A percentile compares a stretch with the other conserved stretches of the same genome.
Evolutionary conservation across 2,329 filamentous ascomycete species (phyloP).

Genomic region (Scedosporium boydii): DNA sequence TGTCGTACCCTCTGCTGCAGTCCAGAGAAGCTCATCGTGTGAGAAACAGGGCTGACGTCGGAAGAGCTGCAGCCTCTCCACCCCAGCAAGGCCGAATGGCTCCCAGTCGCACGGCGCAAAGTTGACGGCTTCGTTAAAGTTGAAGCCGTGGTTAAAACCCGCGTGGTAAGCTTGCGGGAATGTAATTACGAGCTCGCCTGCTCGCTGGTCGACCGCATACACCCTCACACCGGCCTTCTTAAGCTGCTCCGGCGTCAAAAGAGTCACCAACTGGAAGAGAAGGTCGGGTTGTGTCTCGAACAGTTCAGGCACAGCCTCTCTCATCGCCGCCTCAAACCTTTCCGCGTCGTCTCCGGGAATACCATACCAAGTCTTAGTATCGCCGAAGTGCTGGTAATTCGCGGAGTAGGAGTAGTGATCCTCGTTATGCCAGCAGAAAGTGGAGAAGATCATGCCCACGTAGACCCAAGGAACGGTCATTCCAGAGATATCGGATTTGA

Average conservation of each 20-base stretch:
- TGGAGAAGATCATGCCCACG: slow-evolving; percentile 98
- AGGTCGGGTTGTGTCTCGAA: slow-evolving; percentile 97
- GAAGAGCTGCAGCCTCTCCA: slow-evolving; percentile 78
- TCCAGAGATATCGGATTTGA: slow-evolving; percentile 95
- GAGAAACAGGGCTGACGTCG: slow-evolving; percentile 92
- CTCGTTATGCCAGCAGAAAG: slow-evolving; percentile 99
- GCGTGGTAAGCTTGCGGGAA: slow-evolving; percentile 97
- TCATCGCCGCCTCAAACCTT: slow-evolving; percentile 93
- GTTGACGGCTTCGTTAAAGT: slow-evolving; percentile 98
- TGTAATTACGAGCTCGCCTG: slow-evolving; percentile 91
- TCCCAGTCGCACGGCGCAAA: slow-evolving; percentile 96
- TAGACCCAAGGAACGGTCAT: slow-evolving; percentile 99
- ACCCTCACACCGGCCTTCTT: slow-evolving; percentile 88
- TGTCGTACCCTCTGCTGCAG: slow-evolving; percentile 71
- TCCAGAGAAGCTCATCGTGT: slow-evolving; percentile 88
- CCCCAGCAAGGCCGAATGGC: slow-evolving; percentile 76
- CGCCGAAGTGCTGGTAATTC: slow-evolving; percentile 97
- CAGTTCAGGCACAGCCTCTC: slow-evolving; percentile 85
- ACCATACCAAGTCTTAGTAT: slow-evolving; percentile 98
- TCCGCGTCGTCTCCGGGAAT: slow-evolving; percentile 90
- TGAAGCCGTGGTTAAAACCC: slow-evolving; percentile 97
- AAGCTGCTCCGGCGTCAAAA: slow-evolving; percentile 86
- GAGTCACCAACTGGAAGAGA: slow-evolving; percentile 92
- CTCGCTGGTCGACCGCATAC: slow-evolving; percentile 90
- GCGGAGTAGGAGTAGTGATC: slow-evolving; percentile 97